A percentile compares a stretch with the other conserved stretches of the same genome.
These are phyloP conservation scores for Musa balbisiana DNA, from an alignment of 202 grass and related monocot genomes.

Conservation along the genomic window DNA sequence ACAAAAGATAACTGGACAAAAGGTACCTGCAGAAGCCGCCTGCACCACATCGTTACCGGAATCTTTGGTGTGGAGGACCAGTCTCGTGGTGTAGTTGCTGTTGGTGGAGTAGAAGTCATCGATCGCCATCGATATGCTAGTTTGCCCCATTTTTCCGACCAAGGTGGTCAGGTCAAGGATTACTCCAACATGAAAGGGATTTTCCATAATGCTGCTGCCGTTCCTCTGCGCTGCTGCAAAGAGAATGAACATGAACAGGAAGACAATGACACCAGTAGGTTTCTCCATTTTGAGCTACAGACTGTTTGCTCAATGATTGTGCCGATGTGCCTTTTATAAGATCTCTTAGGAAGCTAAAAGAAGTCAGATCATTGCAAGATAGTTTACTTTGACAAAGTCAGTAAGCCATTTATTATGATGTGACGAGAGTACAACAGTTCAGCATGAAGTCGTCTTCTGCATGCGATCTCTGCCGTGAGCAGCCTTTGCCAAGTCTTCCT, in stretches of 20 bases:
- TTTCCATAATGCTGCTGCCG: not conserved
- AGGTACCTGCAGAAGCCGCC: constrained; percentile 33
- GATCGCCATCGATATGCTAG: constrained; percentile 32
- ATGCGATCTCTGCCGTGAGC: no score
- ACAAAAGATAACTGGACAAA: no score
- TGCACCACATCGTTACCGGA: constrained; percentile 1
- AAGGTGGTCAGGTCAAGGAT: constrained; percentile 33
- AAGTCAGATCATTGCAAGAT: not conserved
- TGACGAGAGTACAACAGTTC: no score
- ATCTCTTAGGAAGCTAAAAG: not conserved
- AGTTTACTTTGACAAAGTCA: constrained; percentile 2
- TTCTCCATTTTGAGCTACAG: no score
- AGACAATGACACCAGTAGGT: no score
- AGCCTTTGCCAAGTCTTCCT: no score
- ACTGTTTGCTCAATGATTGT: no score
- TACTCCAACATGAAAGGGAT: constrained; percentile 28
- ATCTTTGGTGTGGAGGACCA: constrained; percentile 9
- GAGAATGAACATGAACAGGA: no score
- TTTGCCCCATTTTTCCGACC: constrained; percentile 35
- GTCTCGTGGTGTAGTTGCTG: constrained; percentile 27
- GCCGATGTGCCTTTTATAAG: not conserved
- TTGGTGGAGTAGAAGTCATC: constrained; percentile 39
- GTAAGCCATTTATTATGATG: not conserved
- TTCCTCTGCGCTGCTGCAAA: not conserved
- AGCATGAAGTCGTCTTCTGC: no score